Conservation (phyloP, 805 yeast species). For the Limtongia smithiae region DNA sequence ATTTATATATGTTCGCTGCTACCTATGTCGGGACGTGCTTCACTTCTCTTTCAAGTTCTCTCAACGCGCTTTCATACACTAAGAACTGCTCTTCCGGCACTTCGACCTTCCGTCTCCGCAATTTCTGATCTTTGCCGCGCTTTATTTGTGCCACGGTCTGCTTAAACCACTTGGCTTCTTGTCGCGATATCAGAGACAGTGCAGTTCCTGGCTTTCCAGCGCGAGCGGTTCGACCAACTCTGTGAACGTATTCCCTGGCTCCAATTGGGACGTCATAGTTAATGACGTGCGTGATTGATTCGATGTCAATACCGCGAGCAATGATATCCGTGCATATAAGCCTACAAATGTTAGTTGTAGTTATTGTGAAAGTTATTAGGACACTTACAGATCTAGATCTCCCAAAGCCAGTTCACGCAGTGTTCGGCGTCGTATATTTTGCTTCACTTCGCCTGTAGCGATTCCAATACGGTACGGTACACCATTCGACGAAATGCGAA, state of each 20-base stretch:
- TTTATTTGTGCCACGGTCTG: conserved; percentile 26
- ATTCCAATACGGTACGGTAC: conserved; percentile 27
- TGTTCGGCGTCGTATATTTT: conserved; percentile 50
- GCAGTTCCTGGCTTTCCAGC: conserved; percentile 80
- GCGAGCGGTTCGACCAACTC: conserved; percentile 97
- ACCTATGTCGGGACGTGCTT: conserved; percentile 9
- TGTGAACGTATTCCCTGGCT: conserved; percentile 86
- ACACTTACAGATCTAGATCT: conserved; percentile 43
- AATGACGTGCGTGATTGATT: conserved; percentile 65
- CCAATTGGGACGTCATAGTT: conserved; percentile 90
- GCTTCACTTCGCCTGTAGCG: conserved; percentile 41
- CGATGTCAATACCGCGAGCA: conserved; percentile 91
- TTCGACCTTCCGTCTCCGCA: conserved; percentile 31
- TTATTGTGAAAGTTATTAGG: not conserved
- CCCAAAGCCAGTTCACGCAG: conserved; percentile 58
- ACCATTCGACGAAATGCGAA: conserved; percentile 22
- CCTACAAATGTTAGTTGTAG: conserved; percentile 1
- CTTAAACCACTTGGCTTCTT: conserved; percentile 57
- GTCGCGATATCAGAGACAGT: conserved; percentile 69
- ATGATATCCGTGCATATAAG: conserved; percentile 79
- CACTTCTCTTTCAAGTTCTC: conserved; percentile 44
- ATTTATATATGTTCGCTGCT: not conserved
- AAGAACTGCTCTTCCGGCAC: conserved; percentile 41
- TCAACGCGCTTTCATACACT: conserved; percentile 46
- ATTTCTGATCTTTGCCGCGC: conserved; percentile 32